These are phyloP conservation scores for Chrysoporthe cubensis DNA, from an alignment of 2,329 filamentous ascomycete genomes.

Conservation along the genomic window DNA sequence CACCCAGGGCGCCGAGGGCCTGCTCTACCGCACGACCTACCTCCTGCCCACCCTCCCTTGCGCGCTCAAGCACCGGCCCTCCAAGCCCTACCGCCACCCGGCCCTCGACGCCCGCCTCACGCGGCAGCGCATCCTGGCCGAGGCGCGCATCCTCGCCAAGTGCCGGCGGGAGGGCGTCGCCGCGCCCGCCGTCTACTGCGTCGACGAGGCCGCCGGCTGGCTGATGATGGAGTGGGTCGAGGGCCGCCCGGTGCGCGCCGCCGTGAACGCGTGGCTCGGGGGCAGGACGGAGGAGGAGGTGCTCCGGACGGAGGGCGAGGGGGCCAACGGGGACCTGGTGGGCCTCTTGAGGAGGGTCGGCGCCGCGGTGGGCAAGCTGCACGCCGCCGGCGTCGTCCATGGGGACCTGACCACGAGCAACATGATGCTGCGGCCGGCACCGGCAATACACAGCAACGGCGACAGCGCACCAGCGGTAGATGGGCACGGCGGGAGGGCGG, in stretches of 20 bases:
- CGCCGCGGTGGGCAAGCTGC: conserved; percentile 72
- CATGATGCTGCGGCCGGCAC: conserved; percentile 72
- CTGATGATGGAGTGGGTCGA: conserved; percentile 84
- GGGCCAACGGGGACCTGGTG: conserved; percentile 54
- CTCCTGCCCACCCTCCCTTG: conserved; percentile 69
- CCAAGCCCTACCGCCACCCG: conserved; percentile 91
- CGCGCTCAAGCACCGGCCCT: conserved; percentile 88
- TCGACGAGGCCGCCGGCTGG: conserved; percentile 69
- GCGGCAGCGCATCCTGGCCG: conserved; percentile 82
- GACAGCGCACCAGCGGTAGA: conserved; percentile 29
- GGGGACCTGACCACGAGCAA: conserved; percentile 98
- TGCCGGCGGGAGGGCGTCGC: conserved; percentile 77
- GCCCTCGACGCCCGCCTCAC: conserved; percentile 87
- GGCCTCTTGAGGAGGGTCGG: conserved; percentile 74
- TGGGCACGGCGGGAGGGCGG: conserved; percentile 30
- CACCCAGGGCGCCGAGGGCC: conserved; percentile 93
- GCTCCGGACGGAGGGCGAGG: conserved; percentile 30
- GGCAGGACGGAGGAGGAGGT: conserved; percentile 36
- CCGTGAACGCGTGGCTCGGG: conserved; percentile 71
- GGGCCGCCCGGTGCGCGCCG: conserved; percentile 70
- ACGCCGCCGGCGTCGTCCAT: conserved; percentile 85
- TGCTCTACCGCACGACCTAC: conserved; percentile 86
- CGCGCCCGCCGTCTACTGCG: conserved; percentile 80
- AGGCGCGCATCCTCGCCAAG: conserved; percentile 82
- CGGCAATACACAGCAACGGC: conserved; percentile 28